Conservation (phyloP, 306 rosid species). For the Quillaja saponaria region DNA sequence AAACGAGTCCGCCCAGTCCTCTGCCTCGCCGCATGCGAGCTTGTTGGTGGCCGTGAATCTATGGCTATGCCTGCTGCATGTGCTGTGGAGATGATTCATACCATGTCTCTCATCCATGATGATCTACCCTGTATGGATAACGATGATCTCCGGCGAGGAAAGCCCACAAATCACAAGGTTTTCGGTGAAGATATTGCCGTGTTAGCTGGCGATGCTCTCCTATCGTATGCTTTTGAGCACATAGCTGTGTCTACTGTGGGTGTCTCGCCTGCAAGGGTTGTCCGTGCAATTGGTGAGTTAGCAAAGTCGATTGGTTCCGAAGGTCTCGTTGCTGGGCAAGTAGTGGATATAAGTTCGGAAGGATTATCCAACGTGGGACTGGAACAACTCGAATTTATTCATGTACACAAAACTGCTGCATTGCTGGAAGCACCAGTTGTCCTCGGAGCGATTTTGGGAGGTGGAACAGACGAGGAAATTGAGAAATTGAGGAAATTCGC, state of each 20-base stretch:
- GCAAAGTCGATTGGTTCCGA: slow-evolving; percentile 62
- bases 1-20: slow-evolving; percentile 71
- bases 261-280: slow-evolving; percentile 39
- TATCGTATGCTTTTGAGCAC: slow-evolving; percentile 67
- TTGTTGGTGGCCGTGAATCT: slow-evolving; percentile 55
- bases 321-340: slow-evolving; percentile 75
- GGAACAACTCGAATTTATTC: slow-evolving; percentile 63
- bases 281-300: slow-evolving; percentile 53
- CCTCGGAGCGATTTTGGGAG: slow-evolving; percentile 67
- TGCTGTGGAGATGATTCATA: slow-evolving; percentile 81
- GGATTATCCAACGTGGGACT: slow-evolving; percentile 49
- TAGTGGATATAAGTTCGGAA: slow-evolving; percentile 58
- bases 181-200: slow-evolving; percentile 78
- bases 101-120: slow-evolving; percentile 85
- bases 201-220: slow-evolving; percentile 72
- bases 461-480: slow-evolving; percentile 51
- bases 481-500: slow-evolving; percentile 66
- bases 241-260: slow-evolving; percentile 42
- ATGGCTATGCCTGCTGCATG: slow-evolving; percentile 68
- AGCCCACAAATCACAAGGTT: slow-evolving; percentile 67
- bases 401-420: slow-evolving; percentile 69
- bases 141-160: slow-evolving; percentile 81
- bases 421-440: slow-evolving; percentile 65
- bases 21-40: slow-evolving; percentile 70
- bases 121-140: slow-evolving; percentile 84